Evolutionary conservation across 148 eudicot genomes (phyloP), one percentile per base, ranked within the genome.

Genomic region (Suaeda aralocaspica): DNA sequence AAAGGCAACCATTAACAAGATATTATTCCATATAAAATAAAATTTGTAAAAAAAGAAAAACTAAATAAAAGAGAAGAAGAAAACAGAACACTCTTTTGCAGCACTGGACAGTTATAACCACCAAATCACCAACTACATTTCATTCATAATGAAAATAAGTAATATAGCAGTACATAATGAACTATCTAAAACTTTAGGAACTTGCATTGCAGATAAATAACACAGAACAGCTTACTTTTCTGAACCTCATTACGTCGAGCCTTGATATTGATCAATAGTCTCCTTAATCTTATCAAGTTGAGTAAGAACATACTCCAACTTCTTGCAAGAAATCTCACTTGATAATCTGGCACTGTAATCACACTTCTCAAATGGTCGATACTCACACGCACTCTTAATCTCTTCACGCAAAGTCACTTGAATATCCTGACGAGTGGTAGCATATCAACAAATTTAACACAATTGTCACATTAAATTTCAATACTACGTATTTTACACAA

Each of bases 341-440:
- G 98, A 84, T 61, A 93, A 79, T 80, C 98, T 84, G 8, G 98
- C 83, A 77, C 86, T 85, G 85, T 92, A 92, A 73, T 92, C 98
- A 70, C 93, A 92, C 79, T 93, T 90, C 82, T 93, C 98, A 69
- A 93, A 93, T 12, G 98, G 98, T 31, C 98, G 90, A 68, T 93
- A 93, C 63, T 93, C 98, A 44, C 98, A 93, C 18, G 92, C 95
- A 71, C 96, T 87, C 72, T 93, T 93, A 49, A 93, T 93, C 81
- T 93, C 98, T 73, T 88, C 98, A 64, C 98, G 83, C 44, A 93
- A 77, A 0, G 95, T 88, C 80, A 78, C 77, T 74, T 93, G 98
- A 63, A 90, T 93, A 59, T 93, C 95, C 98, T 93, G 70, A 58
- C 50, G n/a, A n/a, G n/a, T n/a, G n/a, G n/a, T 34, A 61, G n/a